Percentiles rank a stretch among this genome's conserved stretches.
These are phyloP conservation scores for Suillus fuscotomentosus DNA, from an alignment of 768 basidiomycete species.

Conservation along the genomic window DNA sequence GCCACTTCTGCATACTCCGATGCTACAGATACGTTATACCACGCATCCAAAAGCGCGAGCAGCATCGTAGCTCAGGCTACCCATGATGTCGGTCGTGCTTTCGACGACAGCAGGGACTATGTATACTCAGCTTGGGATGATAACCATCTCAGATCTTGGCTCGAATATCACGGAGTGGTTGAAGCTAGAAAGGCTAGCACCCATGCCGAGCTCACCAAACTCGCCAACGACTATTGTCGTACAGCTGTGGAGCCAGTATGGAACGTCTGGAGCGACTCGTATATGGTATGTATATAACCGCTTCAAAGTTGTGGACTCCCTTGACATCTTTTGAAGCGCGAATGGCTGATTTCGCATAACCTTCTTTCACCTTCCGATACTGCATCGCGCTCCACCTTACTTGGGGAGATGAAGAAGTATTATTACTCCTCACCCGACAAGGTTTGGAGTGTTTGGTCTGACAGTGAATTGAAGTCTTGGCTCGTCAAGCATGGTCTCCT, in stretches of 20 bases:
- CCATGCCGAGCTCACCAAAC: conserved; percentile 62
- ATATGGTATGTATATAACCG: conserved; percentile 52
- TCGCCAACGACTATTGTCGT: conserved; percentile 71
- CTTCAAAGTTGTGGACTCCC: background rate
- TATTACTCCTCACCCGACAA: conserved; percentile 62
- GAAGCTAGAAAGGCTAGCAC: conserved; percentile 54
- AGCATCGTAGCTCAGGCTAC: conserved; percentile 53
- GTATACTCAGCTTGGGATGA: conserved; percentile 91
- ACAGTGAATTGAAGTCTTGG: conserved; percentile 76
- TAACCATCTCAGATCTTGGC: conserved; percentile 64
- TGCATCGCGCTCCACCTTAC: conserved; percentile 50
- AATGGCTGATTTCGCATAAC: conserved; percentile 83
- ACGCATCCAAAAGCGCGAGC: conserved; percentile 39
- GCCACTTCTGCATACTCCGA: conserved; percentile 53
- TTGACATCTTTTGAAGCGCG: conserved; percentile 43
- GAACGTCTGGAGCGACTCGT: conserved; percentile 84
- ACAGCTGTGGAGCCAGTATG: conserved; percentile 64
- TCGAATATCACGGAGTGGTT: conserved; percentile 72
- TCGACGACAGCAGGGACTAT: conserved; percentile 83
- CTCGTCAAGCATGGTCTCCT: conserved; percentile 71
- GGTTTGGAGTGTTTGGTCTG: conserved; percentile 71
- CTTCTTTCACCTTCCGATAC: conserved; percentile 64
- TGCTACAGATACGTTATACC: conserved; percentile 34
- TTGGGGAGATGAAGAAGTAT: conserved; percentile 70
- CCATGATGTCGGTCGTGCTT: conserved; percentile 41